phyloP scores from a whole-genome alignment of 352 stramenopile genomes.

The Phytophthora podocarpi region DNA sequence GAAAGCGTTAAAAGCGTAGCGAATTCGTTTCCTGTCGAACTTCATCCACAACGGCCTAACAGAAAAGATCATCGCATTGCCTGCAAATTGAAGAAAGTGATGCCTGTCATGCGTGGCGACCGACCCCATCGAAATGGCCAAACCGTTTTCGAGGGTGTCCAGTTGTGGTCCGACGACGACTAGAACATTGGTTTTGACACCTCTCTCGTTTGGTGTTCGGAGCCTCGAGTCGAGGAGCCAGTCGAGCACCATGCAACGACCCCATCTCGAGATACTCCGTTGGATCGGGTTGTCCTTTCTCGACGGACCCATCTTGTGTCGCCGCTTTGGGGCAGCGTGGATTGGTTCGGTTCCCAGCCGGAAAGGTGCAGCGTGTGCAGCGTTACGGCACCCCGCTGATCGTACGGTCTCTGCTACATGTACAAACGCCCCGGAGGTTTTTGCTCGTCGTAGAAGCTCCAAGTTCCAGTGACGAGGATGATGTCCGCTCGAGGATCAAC shows the following conservation, averaged over 20 bases:
- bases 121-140: slow-evolving; percentile 15
- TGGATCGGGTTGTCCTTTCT: slow-evolving; percentile 22
- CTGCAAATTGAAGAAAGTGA: no score
- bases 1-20: slow-evolving; percentile 10
- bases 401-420: slow-evolving; percentile 23
- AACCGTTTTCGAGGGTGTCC: slow-evolving; percentile 12
- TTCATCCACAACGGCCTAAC: no score
- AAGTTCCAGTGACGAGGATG: slow-evolving; percentile 1
- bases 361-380: background rate
- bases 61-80: no score
- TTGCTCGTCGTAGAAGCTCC: slow-evolving; percentile 12
- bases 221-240: slow-evolving; percentile 24
- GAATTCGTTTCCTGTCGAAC: background rate
- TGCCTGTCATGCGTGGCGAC: background rate
- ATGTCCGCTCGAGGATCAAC: slow-evolving; percentile 6
- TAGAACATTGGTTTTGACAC: no score
- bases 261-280: slow-evolving; percentile 32
- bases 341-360: no score
- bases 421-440: slow-evolving; percentile 15
- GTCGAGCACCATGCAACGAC: slow-evolving; percentile 5
- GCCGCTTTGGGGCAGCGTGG: background rate
- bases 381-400: slow-evolving; percentile 18
- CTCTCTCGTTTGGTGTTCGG: background rate
- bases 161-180: slow-evolving; percentile 30
- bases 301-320: slow-evolving; percentile 5